A percentile compares a stretch with the other conserved stretches of the same genome.
phyloP scores from a whole-genome alignment of 1,284 basidiomycete genomes.

The Schizophyllum commune region DNA sequence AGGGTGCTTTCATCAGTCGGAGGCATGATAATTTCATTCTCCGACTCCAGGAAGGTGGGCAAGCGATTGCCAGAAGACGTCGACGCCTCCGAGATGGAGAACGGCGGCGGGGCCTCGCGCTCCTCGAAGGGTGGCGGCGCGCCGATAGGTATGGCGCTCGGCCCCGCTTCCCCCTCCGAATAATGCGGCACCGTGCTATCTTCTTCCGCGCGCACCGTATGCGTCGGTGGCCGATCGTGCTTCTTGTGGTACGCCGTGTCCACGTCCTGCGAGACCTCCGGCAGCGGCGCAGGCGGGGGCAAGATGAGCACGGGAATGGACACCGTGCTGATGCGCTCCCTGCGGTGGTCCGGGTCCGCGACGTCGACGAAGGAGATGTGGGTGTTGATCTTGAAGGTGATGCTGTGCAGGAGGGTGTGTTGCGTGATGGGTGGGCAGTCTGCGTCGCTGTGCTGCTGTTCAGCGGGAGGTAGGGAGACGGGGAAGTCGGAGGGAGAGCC shows the following conservation, averaged over 20 bases:
- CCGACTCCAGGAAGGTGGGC: slow-evolving; percentile 74
- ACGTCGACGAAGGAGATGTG: slow-evolving; percentile 67
- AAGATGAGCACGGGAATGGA: slow-evolving; percentile 62
- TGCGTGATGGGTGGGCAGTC: slow-evolving; percentile 72
- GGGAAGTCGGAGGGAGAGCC: slow-evolving; percentile 43
- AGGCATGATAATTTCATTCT: slow-evolving; percentile 59
- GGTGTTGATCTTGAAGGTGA: slow-evolving; percentile 60
- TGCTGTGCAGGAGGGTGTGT: slow-evolving; percentile 60
- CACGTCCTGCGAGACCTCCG: slow-evolving; percentile 60
- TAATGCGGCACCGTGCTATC: slow-evolving; percentile 57
- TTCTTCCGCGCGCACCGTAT: slow-evolving; percentile 63
- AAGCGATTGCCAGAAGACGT: slow-evolving; percentile 44
- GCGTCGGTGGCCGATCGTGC: slow-evolving; percentile 67
- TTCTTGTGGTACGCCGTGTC: slow-evolving; percentile 77
- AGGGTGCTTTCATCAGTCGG: slow-evolving; percentile 32
- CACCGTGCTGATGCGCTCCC: slow-evolving; percentile 53
- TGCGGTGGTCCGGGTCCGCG: slow-evolving; percentile 34
- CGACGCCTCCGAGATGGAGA: slow-evolving; percentile 48
- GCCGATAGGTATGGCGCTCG: slow-evolving; percentile 49
- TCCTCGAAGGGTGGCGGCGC: slow-evolving; percentile 80
- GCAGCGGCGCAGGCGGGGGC: slow-evolving; percentile 64
- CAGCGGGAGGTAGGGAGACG: slow-evolving; percentile 31
- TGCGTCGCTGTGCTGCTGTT: slow-evolving; percentile 40
- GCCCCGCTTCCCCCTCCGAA: slow-evolving; percentile 61
- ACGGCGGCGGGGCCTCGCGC: slow-evolving; percentile 71